These are phyloP conservation scores for Phytophthora niederhauseri DNA, from an alignment of 352 stramenopile genomes.

Conservation along the genomic window DNA sequence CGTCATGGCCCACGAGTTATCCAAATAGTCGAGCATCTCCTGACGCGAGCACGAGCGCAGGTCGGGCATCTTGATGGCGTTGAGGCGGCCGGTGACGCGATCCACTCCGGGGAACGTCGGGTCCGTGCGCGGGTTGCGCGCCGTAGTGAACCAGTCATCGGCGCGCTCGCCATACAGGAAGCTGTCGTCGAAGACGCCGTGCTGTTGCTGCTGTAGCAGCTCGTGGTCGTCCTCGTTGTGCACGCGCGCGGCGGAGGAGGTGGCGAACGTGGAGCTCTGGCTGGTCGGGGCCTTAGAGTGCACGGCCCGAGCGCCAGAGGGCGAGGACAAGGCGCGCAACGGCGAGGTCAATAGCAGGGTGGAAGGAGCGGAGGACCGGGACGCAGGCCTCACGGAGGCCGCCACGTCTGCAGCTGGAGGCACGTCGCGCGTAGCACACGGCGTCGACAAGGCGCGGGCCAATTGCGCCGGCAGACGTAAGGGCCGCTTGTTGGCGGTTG, in stretches of 20 bases:
- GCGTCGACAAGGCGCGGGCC: slow-evolving; percentile 13
- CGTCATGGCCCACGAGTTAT: slow-evolving; percentile 96
- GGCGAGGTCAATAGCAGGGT: neutral
- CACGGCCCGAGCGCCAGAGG: slow-evolving; percentile 8
- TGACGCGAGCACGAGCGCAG: slow-evolving; percentile 82
- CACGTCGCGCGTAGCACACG: slow-evolving; percentile 13
- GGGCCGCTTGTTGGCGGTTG: slow-evolving; percentile 70
- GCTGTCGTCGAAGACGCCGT: slow-evolving; percentile 55
- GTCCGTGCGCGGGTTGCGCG: slow-evolving; percentile 61
- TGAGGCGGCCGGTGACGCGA: slow-evolving; percentile 44
- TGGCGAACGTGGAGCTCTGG: slow-evolving; percentile 34
- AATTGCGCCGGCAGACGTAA: slow-evolving; percentile 29
- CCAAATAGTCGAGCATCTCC: slow-evolving; percentile 94
- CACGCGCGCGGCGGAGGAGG: slow-evolving; percentile 30
- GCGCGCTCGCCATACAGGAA: slow-evolving; percentile 64
- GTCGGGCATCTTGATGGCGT: slow-evolving; percentile 84
- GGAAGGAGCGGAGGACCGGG: neutral
- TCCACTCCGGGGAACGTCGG: slow-evolving; percentile 62
- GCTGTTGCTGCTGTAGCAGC: slow-evolving; percentile 14
- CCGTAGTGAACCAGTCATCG: slow-evolving; percentile 80
- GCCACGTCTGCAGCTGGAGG: slow-evolving; percentile 20
- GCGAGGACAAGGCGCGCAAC: neutral
- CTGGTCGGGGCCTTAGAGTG: slow-evolving; percentile 21
- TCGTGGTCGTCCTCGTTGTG: slow-evolving; percentile 28
- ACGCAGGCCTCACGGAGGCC: slow-evolving; percentile 32